phyloP scores from a whole-genome alignment of 2,329 filamentous ascomycete genomes.

The Pseudopyricularia javanii region DNA sequence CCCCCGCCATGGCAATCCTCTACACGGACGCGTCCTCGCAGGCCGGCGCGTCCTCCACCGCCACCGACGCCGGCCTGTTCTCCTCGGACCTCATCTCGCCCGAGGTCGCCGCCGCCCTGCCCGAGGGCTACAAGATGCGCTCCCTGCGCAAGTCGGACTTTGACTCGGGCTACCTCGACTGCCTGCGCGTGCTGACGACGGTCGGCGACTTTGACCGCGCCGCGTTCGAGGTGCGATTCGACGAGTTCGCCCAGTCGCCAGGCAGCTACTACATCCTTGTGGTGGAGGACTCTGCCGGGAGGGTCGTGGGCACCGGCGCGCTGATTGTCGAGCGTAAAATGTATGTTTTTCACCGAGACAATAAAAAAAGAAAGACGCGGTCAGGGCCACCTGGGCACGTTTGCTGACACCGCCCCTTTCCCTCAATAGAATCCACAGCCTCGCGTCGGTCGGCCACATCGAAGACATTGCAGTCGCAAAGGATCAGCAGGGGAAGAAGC shows the following conservation, averaged over 20 bases:
- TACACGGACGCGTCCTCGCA: background rate
- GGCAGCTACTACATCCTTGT: slow-evolving; percentile 79
- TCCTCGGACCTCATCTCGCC: slow-evolving; percentile 64
- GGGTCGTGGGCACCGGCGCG: slow-evolving; percentile 81
- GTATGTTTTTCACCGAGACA: slow-evolving; percentile 41
- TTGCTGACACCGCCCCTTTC: background rate
- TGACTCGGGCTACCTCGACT: slow-evolving; percentile 74
- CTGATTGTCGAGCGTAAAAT: slow-evolving; percentile 92
- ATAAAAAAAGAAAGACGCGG: no score
- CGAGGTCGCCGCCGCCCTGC: slow-evolving; percentile 58
- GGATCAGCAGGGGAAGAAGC: slow-evolving; percentile 94
- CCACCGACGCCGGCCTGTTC: slow-evolving; percentile 55
- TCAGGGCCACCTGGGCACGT: background rate
- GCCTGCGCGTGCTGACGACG: slow-evolving; percentile 79
- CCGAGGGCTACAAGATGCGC: slow-evolving; percentile 71
- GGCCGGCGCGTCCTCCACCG: background rate
- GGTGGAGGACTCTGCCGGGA: slow-evolving; percentile 57
- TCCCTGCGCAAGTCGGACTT: slow-evolving; percentile 71
- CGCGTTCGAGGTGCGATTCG: slow-evolving; percentile 67
- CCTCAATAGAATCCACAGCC: slow-evolving; percentile 54
- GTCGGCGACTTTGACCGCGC: slow-evolving; percentile 75
- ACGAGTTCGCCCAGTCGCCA: slow-evolving; percentile 63
- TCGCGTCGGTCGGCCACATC: slow-evolving; percentile 84
- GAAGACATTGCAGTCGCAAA: slow-evolving; percentile 94
- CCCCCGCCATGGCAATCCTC: slow-evolving; percentile 1